Evolutionary conservation across 768 basidiomycete genomes (phyloP).

Genomic region (Pulveroboletus frians): DNA sequence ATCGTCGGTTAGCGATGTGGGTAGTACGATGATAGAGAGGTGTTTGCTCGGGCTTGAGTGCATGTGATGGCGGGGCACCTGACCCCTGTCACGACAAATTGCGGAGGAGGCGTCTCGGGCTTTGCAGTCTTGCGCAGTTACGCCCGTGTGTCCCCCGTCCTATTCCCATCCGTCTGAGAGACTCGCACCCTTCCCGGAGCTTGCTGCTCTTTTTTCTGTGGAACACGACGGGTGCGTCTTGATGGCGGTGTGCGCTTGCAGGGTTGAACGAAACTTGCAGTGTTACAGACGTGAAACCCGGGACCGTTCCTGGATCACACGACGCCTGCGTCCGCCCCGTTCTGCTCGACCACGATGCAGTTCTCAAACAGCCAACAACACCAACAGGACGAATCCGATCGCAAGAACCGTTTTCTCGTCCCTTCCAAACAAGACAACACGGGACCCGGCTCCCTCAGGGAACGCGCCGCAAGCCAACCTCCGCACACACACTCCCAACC

Average conservation of each 20-base stretch:
- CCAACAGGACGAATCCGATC: constrained; percentile 48
- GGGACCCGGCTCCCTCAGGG: constrained; percentile 43
- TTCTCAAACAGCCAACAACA: constrained; percentile 31
- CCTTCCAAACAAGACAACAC: constrained; percentile 35
- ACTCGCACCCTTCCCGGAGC: not conserved
- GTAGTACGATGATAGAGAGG: not conserved
- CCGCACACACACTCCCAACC: constrained; percentile 47
- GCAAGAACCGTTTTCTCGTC: constrained; percentile 54
- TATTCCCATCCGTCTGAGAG: not conserved
- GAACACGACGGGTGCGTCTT: not conserved
- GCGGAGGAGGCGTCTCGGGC: not conserved
- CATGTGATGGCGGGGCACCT: constrained; percentile 11
- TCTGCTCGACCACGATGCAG: constrained; percentile 26
- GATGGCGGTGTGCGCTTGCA: not conserved
- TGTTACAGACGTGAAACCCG: not conserved
- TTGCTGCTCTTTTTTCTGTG: not conserved
- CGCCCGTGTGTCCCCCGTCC: not conserved
- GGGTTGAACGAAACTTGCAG: not conserved
- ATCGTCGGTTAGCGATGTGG: not conserved
- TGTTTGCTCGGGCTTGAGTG: not conserved
- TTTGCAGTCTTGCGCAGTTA: not conserved
- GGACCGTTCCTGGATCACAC: constrained; percentile 17
- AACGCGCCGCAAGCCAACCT: constrained; percentile 69
- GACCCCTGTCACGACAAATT: constrained; percentile 8
- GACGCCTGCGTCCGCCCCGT: not conserved